A percentile compares a stretch with the other conserved stretches of the same genome.
These are phyloP conservation scores for Laetiporus sulphureus DNA, from an alignment of 1,284 basidiomycete genomes.

Conservation along the genomic window DNA sequence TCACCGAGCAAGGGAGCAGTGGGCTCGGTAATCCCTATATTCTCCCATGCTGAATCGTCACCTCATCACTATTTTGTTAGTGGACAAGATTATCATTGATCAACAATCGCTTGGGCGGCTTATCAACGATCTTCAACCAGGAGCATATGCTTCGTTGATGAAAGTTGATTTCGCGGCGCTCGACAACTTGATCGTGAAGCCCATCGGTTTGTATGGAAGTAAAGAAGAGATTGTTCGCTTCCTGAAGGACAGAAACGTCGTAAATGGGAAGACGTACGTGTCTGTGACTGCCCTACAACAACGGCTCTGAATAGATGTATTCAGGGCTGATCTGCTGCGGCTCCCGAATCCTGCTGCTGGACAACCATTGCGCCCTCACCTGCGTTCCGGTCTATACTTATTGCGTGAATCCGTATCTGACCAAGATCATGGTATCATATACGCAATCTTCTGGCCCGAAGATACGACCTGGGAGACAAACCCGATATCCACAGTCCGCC, in stretches of 20 bases:
- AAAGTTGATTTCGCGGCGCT: conserved; percentile 45
- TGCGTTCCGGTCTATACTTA: conserved; percentile 49
- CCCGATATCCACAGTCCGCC: conserved; percentile 34
- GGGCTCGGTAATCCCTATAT: conserved; percentile 34
- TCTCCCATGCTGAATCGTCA: no score
- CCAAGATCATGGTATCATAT: conserved; percentile 27
- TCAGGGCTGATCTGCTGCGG: neutral
- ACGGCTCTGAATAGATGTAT: neutral
- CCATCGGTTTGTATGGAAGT: conserved; percentile 52
- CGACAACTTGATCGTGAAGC: conserved; percentile 36
- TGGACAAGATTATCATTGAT: conserved; percentile 54
- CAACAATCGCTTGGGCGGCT: conserved; percentile 39
- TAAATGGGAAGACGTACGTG: conserved; percentile 34
- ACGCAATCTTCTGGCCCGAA: conserved; percentile 57
- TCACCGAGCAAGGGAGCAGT: conserved; percentile 42
- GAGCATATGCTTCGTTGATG: conserved; percentile 43
- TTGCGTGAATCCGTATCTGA: no score
- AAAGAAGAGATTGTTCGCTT: conserved; percentile 41
- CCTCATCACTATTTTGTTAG: conserved; percentile 21
- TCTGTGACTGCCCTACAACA: conserved; percentile 20
- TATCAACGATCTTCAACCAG: conserved; percentile 38
- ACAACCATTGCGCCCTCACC: no score
- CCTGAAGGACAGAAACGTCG: conserved; percentile 26
- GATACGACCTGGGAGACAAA: conserved; percentile 52
- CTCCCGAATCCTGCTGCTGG: no score